Conservation (phyloP, 495 filamentous ascomycete species). For the Hypoxylon crocopeplum region DNA sequence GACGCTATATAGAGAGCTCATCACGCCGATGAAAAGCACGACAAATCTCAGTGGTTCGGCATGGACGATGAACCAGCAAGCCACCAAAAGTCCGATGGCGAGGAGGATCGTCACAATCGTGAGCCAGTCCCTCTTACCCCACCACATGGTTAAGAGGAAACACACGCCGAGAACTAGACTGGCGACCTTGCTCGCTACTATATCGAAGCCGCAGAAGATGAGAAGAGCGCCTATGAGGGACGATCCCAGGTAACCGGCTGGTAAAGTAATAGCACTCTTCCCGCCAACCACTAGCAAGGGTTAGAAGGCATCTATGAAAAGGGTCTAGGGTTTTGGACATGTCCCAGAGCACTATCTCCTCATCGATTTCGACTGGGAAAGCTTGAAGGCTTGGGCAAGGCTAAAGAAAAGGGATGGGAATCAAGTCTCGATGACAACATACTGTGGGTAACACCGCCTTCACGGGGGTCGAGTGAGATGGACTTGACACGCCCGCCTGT, state of each 20-base stretch:
- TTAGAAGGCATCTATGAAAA: too few relatives aligned
- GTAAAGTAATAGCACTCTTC: slow-evolving; percentile 72
- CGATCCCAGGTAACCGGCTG: slow-evolving; percentile 78
- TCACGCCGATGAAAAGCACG: slow-evolving; percentile 82
- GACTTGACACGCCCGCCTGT: slow-evolving; percentile 76
- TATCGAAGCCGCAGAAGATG: slow-evolving; percentile 82
- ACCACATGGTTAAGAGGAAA: slow-evolving; percentile 80
- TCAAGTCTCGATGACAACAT: slow-evolving; percentile 6
- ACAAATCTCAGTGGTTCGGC: slow-evolving; percentile 75
- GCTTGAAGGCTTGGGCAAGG: too few relatives aligned
- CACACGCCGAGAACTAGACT: slow-evolving; percentile 74
- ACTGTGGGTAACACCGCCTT: slow-evolving; percentile 72
- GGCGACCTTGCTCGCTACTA: slow-evolving; percentile 78
- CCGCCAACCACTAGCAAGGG: slow-evolving; percentile 75
- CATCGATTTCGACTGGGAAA: too few relatives aligned
- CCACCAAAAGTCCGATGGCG: slow-evolving; percentile 73
- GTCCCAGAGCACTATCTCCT: too few relatives aligned
- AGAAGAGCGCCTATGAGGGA: slow-evolving; percentile 77
- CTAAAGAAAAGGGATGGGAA: too few relatives aligned
- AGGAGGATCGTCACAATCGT: slow-evolving; percentile 72
- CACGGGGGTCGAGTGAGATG: slow-evolving; percentile 70
- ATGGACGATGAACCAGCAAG: slow-evolving; percentile 80
- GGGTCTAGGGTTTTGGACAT: too few relatives aligned
- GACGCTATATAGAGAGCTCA: slow-evolving; percentile 77
- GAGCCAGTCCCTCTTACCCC: slow-evolving; percentile 78